Evolutionary conservation across 331 rosid genomes (phyloP), one percentile per base, ranked within the genome.

Genomic region (Ulmus americana): DNA sequence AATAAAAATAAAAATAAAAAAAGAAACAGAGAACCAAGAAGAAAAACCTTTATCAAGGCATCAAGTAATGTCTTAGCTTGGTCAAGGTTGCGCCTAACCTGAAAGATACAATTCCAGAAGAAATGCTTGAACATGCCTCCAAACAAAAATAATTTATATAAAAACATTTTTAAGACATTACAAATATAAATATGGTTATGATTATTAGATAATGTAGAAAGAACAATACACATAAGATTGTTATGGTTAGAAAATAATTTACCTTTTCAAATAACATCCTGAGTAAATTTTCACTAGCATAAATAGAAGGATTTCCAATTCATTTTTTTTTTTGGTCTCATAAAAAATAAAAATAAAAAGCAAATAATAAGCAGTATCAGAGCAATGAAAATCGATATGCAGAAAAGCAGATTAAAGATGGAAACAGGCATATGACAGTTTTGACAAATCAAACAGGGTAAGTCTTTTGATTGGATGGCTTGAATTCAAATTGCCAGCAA

Each of bases 61-160:
- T 92, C 97, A 78, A 89, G 68, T 64, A 92, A 77, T 77, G 90
- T 87, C 83, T 92, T 92, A 45, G 98, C 98, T 85, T 92, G 98
- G 72, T 92, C 95, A 61, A 92, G 95, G 84, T 92, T 92, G 82
- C 95, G 98, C 82, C 98, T 83, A 60, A 92, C 97, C 97, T 92
- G 83, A 5, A 66, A 70, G 45, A 65, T 11, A 52, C 53, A 63
- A 69, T 64, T 41, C 49, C 14, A 73, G 59, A 49, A 52, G 42
- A 43, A 45, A 7, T 40, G 41, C 28, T 44, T 40, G 15, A 59
- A 7, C 8, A 59, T 9, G 47, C 28, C 12, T 3, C 10, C 8
- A 28, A 2, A 28, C 35, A 28, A 28, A 28, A 22, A 62, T 18
- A 22, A 28, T 14, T 28, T 28, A 28, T 28, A 28, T 28, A 2